phyloP scores from a whole-genome alignment of 1,284 basidiomycete species.

The Cutaneotrichosporon cavernicola region DNA sequence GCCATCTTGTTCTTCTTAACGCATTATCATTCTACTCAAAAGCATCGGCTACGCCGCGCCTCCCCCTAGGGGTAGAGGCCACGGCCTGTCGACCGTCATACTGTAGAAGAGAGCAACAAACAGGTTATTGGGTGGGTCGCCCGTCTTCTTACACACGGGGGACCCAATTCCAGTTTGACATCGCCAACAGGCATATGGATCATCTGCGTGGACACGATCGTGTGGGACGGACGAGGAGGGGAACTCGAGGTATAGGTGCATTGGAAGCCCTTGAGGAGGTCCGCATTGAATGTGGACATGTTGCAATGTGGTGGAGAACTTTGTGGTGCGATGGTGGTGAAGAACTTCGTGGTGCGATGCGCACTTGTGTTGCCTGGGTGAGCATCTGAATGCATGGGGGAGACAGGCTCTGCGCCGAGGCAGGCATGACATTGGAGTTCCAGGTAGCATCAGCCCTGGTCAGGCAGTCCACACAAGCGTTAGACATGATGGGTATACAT shows the following conservation, averaged over 20 bases:
- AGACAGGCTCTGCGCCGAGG: too few relatives aligned
- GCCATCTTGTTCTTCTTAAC: constrained; percentile 4
- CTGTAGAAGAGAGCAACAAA: constrained; percentile 41
- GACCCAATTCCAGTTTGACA: constrained; percentile 47
- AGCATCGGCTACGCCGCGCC: constrained; percentile 32
- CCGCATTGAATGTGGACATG: too few relatives aligned
- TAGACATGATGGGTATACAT: constrained; percentile 20
- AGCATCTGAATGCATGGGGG: too few relatives aligned
- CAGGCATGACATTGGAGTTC: too few relatives aligned
- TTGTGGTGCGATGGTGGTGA: background rate
- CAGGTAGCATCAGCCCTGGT: too few relatives aligned
- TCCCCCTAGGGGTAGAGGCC: constrained; percentile 25
- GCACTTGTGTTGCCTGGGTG: too few relatives aligned
- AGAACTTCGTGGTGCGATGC: background rate
- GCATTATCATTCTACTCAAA: constrained; percentile 38
- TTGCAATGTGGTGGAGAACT: background rate
- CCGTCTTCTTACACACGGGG: constrained; percentile 29
- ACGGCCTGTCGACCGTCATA: constrained; percentile 38
- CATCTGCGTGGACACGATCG: background rate
- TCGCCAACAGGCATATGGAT: constrained; percentile 7
- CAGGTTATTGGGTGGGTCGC: constrained; percentile 45
- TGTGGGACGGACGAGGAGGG: background rate
- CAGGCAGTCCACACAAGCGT: background rate
- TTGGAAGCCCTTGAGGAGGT: too few relatives aligned
- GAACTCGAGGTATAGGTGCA: too few relatives aligned